These are phyloP conservation scores for Corymbia citriodora DNA, from an alignment of 441 rosid genomes.

Conservation along the genomic window DNA sequence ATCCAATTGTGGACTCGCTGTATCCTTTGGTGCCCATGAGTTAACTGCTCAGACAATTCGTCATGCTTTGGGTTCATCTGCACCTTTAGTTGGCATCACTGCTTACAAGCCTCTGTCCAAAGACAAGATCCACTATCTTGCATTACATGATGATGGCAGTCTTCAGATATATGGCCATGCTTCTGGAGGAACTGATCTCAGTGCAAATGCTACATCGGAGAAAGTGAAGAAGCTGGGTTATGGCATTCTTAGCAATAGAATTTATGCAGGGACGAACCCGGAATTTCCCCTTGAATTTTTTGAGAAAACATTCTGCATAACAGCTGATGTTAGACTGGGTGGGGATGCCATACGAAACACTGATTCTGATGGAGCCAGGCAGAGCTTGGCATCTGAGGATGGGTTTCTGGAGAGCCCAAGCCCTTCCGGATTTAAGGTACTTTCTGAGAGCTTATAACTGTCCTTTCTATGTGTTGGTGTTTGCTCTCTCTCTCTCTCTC, in stretches of 20 bases:
- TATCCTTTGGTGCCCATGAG: constrained; percentile 60
- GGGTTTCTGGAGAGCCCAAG: constrained; percentile 95
- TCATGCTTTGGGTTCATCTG: constrained; percentile 82
- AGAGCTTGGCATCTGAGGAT: constrained; percentile 90
- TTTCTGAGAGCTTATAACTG: not conserved
- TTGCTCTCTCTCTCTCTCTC: not conserved
- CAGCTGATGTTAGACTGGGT: constrained; percentile 92
- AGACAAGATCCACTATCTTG: constrained; percentile 93
- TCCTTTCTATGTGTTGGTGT: not conserved
- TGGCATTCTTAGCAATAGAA: constrained; percentile 85
- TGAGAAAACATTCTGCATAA: constrained; percentile 94
- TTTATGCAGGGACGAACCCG: constrained; percentile 78
- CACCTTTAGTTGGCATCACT: constrained; percentile 89
- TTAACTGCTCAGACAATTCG: constrained; percentile 81
- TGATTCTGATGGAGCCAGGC: constrained; percentile 96
- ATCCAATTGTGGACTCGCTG: constrained; percentile 74
- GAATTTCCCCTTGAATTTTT: constrained; percentile 99
- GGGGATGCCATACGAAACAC: constrained; percentile 97
- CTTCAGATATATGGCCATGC: constrained; percentile 94
- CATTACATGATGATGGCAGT: constrained; percentile 99
- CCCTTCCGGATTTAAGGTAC: constrained; percentile 95
- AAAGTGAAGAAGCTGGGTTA: constrained; percentile 89
- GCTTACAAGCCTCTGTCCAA: constrained; percentile 98
- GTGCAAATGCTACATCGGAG: constrained; percentile 69
- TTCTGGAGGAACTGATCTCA: constrained; percentile 63